phyloP scores from a whole-genome alignment of 352 stramenopile genomes.

The Globisporangium emineosum region DNA sequence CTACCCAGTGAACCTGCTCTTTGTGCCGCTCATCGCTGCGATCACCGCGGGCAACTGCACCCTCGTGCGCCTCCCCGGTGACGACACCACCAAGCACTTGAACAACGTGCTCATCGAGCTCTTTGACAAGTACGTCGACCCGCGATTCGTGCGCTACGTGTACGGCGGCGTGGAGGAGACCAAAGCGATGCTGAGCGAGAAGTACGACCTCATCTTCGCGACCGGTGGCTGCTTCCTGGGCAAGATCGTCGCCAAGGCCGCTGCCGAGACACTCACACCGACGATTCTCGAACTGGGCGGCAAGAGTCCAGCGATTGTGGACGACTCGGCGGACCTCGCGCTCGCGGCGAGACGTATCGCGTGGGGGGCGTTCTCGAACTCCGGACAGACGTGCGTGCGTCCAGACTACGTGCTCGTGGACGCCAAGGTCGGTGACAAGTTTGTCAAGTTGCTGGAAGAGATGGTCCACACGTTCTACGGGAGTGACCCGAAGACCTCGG shows the following conservation, averaged over 20 bases:
- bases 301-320: conserved; percentile 89
- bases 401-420: conserved; percentile 94
- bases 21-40: conserved; percentile 76
- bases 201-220: conserved; percentile 85
- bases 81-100: conserved; percentile 69
- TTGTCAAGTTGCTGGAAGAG: conserved; percentile 46
- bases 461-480: conserved; percentile 58
- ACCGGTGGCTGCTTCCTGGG: conserved; percentile 74
- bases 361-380: conserved; percentile 88
- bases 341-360: conserved; percentile 76
- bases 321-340: conserved; percentile 44
- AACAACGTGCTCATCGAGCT: conserved; percentile 55
- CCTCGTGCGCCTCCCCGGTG: conserved; percentile 90
- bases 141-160: conserved; percentile 75
- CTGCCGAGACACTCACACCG: conserved; percentile 93
- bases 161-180: conserved; percentile 79
- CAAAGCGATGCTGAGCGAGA: conserved; percentile 73
- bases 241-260: conserved; percentile 90
- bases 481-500: conserved; percentile 38
- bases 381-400: conserved; percentile 94
- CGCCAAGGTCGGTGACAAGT: conserved; percentile 52
- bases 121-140: conserved; percentile 78
- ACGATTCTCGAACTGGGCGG: conserved; percentile 95
- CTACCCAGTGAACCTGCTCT: conserved; percentile 81
- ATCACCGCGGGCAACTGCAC: conserved; percentile 91